These are phyloP conservation scores for Sporormia fimetaria DNA, from an alignment of 495 filamentous ascomycete genomes.

Conservation along the genomic window DNA sequence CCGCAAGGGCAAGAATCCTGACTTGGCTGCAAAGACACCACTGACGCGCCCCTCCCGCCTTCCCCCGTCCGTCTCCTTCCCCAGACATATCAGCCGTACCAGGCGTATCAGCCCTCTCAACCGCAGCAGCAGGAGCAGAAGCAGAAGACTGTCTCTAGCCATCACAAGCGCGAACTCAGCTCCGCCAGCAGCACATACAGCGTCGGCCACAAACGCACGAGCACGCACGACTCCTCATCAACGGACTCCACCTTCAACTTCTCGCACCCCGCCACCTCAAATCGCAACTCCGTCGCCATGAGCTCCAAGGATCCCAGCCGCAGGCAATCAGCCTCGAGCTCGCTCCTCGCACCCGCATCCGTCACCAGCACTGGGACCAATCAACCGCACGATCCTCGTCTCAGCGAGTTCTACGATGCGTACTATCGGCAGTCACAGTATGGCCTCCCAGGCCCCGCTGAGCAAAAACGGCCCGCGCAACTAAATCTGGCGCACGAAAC, in stretches of 20 bases:
- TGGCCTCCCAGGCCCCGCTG: not conserved
- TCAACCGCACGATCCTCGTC: conserved; percentile 9
- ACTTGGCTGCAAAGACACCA: conserved; percentile 13
- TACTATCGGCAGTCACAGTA: conserved; percentile 24
- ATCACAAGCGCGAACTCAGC: conserved; percentile 19
- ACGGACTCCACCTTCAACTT: conserved; percentile 16
- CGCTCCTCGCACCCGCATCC: conserved; percentile 7
- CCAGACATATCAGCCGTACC: conserved; percentile 13
- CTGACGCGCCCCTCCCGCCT: conserved; percentile 1
- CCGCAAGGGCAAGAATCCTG: conserved; percentile 2
- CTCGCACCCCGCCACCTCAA: conserved; percentile 8
- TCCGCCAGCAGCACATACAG: conserved; percentile 22
- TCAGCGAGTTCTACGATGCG: conserved; percentile 26
- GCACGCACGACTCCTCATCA: conserved; percentile 7
- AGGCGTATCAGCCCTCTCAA: too few species aligned
- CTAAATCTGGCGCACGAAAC: conserved; percentile 11
- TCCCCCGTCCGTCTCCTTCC: conserved; percentile 12
- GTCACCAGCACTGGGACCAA: not conserved
- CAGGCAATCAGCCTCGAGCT: conserved; percentile 5
- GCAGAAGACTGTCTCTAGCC: too few species aligned
- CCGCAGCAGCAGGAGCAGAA: too few species aligned
- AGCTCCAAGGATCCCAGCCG: not conserved
- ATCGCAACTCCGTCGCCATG: conserved; percentile 9
- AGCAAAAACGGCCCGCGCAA: conserved; percentile 6
- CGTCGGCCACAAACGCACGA: conserved; percentile 6